Base-by-base conservation (phyloP, 129 eudicot species). In the Escallonia rubra region DNA sequence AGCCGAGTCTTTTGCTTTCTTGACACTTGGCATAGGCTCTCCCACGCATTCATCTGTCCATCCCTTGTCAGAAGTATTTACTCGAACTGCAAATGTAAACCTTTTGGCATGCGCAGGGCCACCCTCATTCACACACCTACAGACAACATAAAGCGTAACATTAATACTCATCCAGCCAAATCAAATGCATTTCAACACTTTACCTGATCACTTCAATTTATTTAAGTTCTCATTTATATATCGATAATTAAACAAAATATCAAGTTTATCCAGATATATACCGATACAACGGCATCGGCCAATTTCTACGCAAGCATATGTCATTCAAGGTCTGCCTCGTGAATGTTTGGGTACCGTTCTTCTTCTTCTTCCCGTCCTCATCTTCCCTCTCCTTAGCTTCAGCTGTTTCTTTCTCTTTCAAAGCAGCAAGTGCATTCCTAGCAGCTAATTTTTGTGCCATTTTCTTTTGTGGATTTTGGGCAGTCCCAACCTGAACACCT, bases 1-100 rank as follows among this genome's bases (percentile, higher is more conserved):
- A n/a, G 99, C 96, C 41, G 99, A 93, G 77, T 93, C 96, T 74
- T 89, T 93, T n/a, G 99, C 99, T 83, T 93, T 93, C 89, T 93
- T 93, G 56, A 93, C 99, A 82, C 96, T 93, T 7, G 99, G 96
- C 99, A 93, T 93, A 13, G 99, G 90, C 71, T 93, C 96, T 54
- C 99, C 99, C 3, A 93, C 64, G 62, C 99, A 93, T 78, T 93
- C 99, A 57, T 89, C 96, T 1, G 99, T 93, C 96, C 95, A 93
- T 58, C 99, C 99, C 78, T 64, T 86, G 69, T 89, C 96, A 7
- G 86, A 80, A 43, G 96, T 93, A 71, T 93, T 93, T 2, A 93
- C 96, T 2, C 99, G 85, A 13, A 93, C 99, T 0, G 87, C 85
- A 66, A 89, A 93, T 43, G 90, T 87, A 75, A 93, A 93, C 71